A percentile compares a stretch with the other conserved stretches of the same genome.
Conservation (phyloP, 805 yeast species). For the Hanseniaspora vineae region DNA sequence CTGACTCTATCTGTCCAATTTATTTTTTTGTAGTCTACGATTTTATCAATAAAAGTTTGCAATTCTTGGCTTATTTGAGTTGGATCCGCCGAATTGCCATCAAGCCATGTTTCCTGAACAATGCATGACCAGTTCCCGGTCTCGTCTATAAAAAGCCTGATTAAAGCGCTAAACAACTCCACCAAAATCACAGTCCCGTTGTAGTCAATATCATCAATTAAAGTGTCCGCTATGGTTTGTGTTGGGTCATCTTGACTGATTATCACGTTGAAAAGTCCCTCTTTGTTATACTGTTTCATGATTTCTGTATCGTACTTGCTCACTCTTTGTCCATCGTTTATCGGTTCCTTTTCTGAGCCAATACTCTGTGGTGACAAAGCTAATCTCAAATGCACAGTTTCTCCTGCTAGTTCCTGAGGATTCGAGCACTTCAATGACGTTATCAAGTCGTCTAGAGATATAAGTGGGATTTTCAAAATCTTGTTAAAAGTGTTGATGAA, state of each 20-base stretch:
- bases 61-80: constrained; percentile 11
- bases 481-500: constrained; percentile 20
- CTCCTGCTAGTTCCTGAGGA: constrained; percentile 17
- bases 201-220: constrained; percentile 13
- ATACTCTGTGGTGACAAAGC: too few relatives aligned
- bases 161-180: constrained; percentile 18
- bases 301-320: constrained; percentile 14
- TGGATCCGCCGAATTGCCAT: constrained; percentile 6
- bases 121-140: constrained; percentile 22
- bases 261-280: constrained; percentile 8
- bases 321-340: constrained; percentile 8
- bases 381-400: constrained; percentile 11
- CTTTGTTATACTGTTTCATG: constrained; percentile 9
- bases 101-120: constrained; percentile 21
- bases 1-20: constrained; percentile 72
- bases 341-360: neutral
- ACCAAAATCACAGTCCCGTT: constrained; percentile 17
- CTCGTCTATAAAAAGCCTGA: constrained; percentile 21
- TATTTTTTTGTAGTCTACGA: constrained; percentile 41
- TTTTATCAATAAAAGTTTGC: constrained; percentile 21
- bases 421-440: constrained; percentile 19
- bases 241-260: constrained; percentile 13
- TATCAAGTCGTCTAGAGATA: constrained; percentile 19
- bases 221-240: constrained; percentile 10
- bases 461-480: constrained; percentile 14